phyloP scores from a whole-genome alignment of 768 basidiomycete genomes.

The Candolleomyces efflorescens region DNA sequence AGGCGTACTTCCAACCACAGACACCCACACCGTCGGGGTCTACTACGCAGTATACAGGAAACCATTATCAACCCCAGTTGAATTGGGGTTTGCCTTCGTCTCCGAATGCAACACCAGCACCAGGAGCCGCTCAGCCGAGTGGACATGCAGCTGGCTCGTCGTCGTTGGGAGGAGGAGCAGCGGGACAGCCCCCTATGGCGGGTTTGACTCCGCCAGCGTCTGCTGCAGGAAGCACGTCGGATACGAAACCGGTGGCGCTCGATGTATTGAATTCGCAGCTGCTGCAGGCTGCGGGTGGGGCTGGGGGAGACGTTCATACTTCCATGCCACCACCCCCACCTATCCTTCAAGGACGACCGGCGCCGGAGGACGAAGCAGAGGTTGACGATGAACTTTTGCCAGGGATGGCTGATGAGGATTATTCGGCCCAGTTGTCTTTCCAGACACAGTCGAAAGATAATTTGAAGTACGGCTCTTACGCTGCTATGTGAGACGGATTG shows the following conservation, averaged over 20 bases:
- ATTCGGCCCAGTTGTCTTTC: slow-evolving; percentile 78
- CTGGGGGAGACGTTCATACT: too few relatives aligned
- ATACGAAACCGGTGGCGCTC: neutral
- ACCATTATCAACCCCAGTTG: slow-evolving; percentile 1
- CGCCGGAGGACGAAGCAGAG: slow-evolving; percentile 54
- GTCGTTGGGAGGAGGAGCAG: too few relatives aligned
- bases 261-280: too few relatives aligned
- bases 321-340: neutral
- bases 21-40: neutral
- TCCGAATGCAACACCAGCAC: neutral
- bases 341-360: neutral
- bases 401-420: slow-evolving; percentile 87
- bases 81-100: neutral
- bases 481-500: too few relatives aligned
- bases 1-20: neutral
- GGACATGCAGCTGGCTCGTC: neutral
- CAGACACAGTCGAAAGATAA: slow-evolving; percentile 89
- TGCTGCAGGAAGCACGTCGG: neutral
- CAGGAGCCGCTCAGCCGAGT: neutral
- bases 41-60: neutral
- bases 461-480: slow-evolving; percentile 76
- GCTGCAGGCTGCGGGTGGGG: too few relatives aligned
- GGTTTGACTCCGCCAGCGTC: neutral
- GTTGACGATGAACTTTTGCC: slow-evolving; percentile 77
- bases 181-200: neutral